A percentile compares a stretch with the other conserved stretches of the same genome.
phyloP scores from a whole-genome alignment of 164 flowering plant genomes.

The Tetracentron sinense region DNA sequence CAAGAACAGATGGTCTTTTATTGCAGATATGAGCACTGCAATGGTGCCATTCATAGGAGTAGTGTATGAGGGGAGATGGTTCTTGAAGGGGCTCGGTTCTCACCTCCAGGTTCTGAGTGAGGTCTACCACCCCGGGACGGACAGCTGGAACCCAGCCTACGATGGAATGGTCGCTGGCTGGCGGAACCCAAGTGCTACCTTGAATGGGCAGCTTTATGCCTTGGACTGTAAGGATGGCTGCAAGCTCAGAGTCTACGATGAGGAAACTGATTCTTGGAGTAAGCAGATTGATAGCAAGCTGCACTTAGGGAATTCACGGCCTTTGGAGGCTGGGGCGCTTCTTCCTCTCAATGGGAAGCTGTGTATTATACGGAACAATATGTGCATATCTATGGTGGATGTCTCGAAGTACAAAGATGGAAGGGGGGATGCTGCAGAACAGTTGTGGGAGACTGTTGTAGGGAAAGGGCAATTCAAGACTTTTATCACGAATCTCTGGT shows the following conservation, averaged over 20 bases:
- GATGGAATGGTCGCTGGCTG: conserved; percentile 85
- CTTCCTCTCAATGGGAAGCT: conserved; percentile 63
- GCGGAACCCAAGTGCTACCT: conserved; percentile 61
- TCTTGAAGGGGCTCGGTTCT: conserved; percentile 71
- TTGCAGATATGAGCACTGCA: conserved; percentile 76
- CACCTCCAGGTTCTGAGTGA: conserved; percentile 79
- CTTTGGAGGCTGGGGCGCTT: conserved; percentile 74
- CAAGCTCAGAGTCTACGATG: conserved; percentile 64
- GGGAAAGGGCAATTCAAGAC: conserved; percentile 72
- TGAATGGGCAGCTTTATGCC: conserved; percentile 68
- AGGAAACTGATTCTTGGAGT: conserved; percentile 59
- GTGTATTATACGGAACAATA: conserved; percentile 71
- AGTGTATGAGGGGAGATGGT: conserved; percentile 79
- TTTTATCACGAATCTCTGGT: conserved; percentile 56
- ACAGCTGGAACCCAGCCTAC: conserved; percentile 63
- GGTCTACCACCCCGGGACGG: conserved; percentile 61
- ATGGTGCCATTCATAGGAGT: conserved; percentile 88
- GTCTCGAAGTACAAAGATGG: conserved; percentile 41
- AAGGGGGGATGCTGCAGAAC: too few relatives aligned
- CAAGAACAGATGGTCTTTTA: conserved; percentile 74
- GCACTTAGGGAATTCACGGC: conserved; percentile 67
- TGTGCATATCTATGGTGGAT: conserved; percentile 75
- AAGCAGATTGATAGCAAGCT: conserved; percentile 62
- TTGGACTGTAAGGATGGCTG: conserved; percentile 86
- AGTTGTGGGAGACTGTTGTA: conserved; percentile 70